Evolutionary conservation across 495 filamentous ascomycete genomes (phyloP).

Genomic region (Paragyromitra xinjiangensis): DNA sequence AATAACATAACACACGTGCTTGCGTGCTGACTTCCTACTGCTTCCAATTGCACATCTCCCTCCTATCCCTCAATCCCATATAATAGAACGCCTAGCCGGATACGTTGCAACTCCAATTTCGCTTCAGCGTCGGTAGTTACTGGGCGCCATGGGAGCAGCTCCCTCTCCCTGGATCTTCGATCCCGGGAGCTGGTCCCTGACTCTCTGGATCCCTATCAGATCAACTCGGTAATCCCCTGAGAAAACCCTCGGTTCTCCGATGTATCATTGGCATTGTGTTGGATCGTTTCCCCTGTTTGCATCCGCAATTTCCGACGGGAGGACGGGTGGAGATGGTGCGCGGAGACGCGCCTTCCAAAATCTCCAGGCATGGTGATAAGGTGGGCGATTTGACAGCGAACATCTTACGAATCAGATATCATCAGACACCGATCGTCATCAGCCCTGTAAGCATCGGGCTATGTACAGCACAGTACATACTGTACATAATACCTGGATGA

Average conservation of each 20-base stretch:
- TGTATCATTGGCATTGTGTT: constrained; percentile 36
- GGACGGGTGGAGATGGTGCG: constrained; percentile 12
- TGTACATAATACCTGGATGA: constrained; percentile 27
- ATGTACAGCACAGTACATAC: constrained; percentile 17
- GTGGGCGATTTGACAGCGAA: constrained; percentile 19
- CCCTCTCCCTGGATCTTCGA: constrained; percentile 14
- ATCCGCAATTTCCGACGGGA: constrained; percentile 42
- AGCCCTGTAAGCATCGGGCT: constrained; percentile 45
- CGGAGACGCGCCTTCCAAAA: constrained; percentile 5
- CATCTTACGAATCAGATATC: constrained; percentile 38
- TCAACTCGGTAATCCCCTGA: constrained; percentile 31
- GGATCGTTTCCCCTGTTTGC: constrained; percentile 8
- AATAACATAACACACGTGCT: constrained; percentile 32
- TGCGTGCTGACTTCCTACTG: constrained; percentile 31
- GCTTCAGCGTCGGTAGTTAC: not conserved
- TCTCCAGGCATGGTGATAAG: constrained; percentile 29
- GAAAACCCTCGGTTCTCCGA: constrained; percentile 17
- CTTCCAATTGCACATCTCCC: constrained; percentile 22
- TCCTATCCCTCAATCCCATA: constrained; percentile 5
- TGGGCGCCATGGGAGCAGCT: not conserved
- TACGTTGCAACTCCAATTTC: constrained; percentile 19
- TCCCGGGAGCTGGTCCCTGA: constrained; percentile 38
- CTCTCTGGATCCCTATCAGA: constrained; percentile 6
- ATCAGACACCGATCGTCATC: constrained; percentile 34
- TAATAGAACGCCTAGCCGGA: constrained; percentile 8